A percentile compares a stretch with the other conserved stretches of the same genome.
These are phyloP conservation scores for Phoenix dactylifera DNA, from an alignment of 176 grass and related monocot species.

Conservation along the genomic window DNA sequence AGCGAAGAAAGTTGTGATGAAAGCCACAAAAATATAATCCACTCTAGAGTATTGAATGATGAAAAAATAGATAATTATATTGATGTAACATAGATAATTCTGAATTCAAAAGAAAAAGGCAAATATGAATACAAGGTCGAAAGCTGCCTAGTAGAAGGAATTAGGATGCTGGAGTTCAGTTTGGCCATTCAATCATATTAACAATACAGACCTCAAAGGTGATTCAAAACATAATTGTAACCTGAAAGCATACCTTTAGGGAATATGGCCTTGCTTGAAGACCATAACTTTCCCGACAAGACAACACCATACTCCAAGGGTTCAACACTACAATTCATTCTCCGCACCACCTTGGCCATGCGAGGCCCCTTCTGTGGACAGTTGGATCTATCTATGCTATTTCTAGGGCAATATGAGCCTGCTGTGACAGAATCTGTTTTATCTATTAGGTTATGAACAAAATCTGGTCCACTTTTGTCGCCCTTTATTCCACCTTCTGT, in stretches of 20 bases:
- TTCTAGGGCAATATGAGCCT: constrained; percentile 5
- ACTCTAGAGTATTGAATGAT: constrained; percentile 1
- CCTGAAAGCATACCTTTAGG: constrained; percentile 64
- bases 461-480: constrained; percentile 2
- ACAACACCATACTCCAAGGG: constrained; percentile 68
- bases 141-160: too few species aligned
- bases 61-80: too few species aligned
- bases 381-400: constrained; percentile 6
- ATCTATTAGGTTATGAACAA: background rate
- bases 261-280: constrained; percentile 64
- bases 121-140: too few species aligned
- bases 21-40: constrained; percentile 2
- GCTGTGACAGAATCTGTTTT: constrained; percentile 6
- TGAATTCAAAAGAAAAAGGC: too few species aligned
- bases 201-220: too few species aligned
- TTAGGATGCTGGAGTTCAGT: too few species aligned
- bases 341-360: constrained; percentile 73
- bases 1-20: constrained; percentile 2
- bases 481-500: constrained; percentile 1
- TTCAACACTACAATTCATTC: constrained; percentile 67
- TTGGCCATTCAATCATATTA: too few species aligned
- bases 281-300: constrained; percentile 65
- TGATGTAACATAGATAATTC: too few species aligned
- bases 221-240: too few species aligned
- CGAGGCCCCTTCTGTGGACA: constrained; percentile 55